Evolutionary conservation across 1,284 basidiomycete genomes (phyloP), one percentile per base, ranked within the genome.

Genomic region (Volvariella surrecta): DNA sequence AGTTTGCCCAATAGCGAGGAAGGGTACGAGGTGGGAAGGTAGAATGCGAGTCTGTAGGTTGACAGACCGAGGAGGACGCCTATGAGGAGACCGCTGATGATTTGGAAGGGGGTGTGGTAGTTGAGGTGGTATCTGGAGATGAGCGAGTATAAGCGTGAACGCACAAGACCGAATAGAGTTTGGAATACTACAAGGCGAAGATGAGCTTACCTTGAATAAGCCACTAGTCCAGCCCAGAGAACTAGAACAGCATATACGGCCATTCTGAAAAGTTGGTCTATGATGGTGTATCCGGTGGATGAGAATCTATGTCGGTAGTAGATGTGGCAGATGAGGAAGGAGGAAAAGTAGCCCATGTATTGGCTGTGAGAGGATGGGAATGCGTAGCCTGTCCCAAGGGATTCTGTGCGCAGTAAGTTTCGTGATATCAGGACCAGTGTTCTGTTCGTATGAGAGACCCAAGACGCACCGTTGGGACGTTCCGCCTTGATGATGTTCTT

Each of bases 301-400:
- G 65, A 56, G 55, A 84, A 88, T 2, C 71, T 70, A 54, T 89
- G 83, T 37, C 81, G 77, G 49, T 77, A 79, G 48, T 73, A 74
- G 42, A 92, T 60, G 60, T 92, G 89, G 53, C 79, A 74, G 31
- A 80, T 57, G 37, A 91, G 65, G 59, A 91, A 92, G 0, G 83
- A 70, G 2, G 79, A 70, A 54, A 92, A 92, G 62, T 88, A 92
- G 3, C 81, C 89, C 81, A 91, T 86, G 59, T 85, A 91, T 60
- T 92, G 89, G 55, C 85, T 86, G 56, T 92, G 89, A 9, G 86
- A 89, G 0, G 88, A 90, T 0, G 89, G 89, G 57, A 92, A 92
- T 9, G 88, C 89, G 54, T 89, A 92, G 4, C 89, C 89, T 44
- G 73, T 74, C 9, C 82, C 83, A 28, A 81, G 61, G 41, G 70